Evolutionary conservation across 2,329 filamentous ascomycete species (phyloP).

Genomic region (Arthrinium phaeospermum): DNA sequence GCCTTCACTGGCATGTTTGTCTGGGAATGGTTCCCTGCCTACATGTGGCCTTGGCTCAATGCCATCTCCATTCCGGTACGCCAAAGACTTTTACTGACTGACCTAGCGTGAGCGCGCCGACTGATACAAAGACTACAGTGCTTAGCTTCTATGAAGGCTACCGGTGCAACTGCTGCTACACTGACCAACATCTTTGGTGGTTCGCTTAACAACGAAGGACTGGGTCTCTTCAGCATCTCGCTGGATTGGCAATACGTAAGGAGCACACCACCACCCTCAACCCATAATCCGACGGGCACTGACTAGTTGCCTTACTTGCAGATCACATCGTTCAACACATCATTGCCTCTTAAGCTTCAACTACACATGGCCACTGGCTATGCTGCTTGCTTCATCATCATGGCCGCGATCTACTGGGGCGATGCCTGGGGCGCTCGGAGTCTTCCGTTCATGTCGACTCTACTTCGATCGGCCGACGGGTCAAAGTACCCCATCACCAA

Average conservation of each 20-base stretch:
- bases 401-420: conserved; percentile 58
- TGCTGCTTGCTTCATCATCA: conserved; percentile 53
- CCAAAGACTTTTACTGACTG: neutral
- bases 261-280: conserved; percentile 31
- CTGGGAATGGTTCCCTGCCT: conserved; percentile 60
- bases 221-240: conserved; percentile 54
- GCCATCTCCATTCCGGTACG: conserved; percentile 54
- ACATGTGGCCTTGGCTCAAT: conserved; percentile 62
- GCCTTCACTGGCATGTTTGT: conserved; percentile 52
- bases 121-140: conserved; percentile 38
- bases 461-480: conserved; percentile 48
- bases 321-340: conserved; percentile 60
- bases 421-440: conserved; percentile 52
- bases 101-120: neutral
- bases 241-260: conserved; percentile 63
- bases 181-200: conserved; percentile 59
- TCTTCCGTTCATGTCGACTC: conserved; percentile 61
- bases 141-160: conserved; percentile 57
- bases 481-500: conserved; percentile 45
- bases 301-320: conserved; percentile 33
- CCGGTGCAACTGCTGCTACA: conserved; percentile 47
- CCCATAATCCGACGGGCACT: neutral
- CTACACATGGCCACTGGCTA: conserved; percentile 52
- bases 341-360: conserved; percentile 58
- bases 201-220: conserved; percentile 56